phyloP scores from a whole-genome alignment of 2,329 filamentous ascomycete genomes.

The Epicoccum sorghinum region DNA sequence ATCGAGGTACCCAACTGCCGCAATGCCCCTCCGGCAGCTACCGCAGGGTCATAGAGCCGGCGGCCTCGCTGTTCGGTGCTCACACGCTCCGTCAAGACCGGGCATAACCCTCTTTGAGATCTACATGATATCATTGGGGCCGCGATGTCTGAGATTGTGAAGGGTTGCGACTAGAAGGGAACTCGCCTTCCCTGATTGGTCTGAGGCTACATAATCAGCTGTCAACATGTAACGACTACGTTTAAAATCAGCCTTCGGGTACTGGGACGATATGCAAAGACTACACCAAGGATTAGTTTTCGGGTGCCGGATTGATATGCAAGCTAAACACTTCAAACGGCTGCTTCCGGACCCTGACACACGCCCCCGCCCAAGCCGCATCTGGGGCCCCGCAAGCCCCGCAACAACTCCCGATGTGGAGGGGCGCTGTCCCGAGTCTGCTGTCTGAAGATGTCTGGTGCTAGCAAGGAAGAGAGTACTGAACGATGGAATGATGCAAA shows the following conservation, averaged over 20 bases:
- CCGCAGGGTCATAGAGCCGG: background rate
- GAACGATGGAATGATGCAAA: no score
- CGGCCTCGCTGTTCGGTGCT: background rate
- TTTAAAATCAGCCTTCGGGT: background rate
- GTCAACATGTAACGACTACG: no score
- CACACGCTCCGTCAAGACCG: background rate
- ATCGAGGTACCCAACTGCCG: constrained; percentile 3
- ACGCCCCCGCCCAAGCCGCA: background rate
- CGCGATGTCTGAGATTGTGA: no score
- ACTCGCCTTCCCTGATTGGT: no score
- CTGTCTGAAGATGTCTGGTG: no score
- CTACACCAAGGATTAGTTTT: background rate
- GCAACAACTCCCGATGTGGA: constrained; percentile 13
- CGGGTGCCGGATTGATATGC: background rate
- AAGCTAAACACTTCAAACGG: background rate
- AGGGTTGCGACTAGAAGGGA: no score
- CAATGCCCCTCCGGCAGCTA: background rate
- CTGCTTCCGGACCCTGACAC: background rate
- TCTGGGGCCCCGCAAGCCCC: background rate
- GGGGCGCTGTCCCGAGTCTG: background rate
- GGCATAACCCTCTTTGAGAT: no score
- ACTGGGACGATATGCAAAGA: background rate
- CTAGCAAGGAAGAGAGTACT: no score
- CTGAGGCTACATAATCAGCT: no score
- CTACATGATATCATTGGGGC: no score